Percentiles rank a stretch among this genome's conserved stretches.
Evolutionary conservation across 768 basidiomycete genomes (phyloP).

Genomic region (Coprinellus micaceus): DNA sequence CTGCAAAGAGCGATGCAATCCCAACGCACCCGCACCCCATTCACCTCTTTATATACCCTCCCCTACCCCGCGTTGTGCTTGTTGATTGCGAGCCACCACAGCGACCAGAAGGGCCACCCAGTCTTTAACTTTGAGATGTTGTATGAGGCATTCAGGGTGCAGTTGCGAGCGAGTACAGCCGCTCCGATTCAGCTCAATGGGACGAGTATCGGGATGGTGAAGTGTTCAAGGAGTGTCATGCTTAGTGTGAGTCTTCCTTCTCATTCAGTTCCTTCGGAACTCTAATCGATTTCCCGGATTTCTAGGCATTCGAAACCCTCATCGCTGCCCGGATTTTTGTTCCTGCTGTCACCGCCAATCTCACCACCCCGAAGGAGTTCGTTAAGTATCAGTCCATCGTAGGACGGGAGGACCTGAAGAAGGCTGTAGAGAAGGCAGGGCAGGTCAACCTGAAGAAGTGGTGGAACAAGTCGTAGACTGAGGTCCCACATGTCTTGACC

Average conservation of each 20-base stretch:
- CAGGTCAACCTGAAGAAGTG: slow-evolving; percentile 76
- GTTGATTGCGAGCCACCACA: slow-evolving; percentile 81
- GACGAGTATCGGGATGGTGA: slow-evolving; percentile 71
- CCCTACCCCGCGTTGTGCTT: slow-evolving; percentile 80
- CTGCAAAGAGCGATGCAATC: slow-evolving; percentile 40
- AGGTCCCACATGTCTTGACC: too few species aligned
- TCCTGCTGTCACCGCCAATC: slow-evolving; percentile 43
- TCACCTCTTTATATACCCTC: slow-evolving; percentile 49
- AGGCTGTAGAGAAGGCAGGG: slow-evolving; percentile 58
- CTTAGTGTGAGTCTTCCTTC: slow-evolving; percentile 49
- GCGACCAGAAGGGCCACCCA: slow-evolving; percentile 70
- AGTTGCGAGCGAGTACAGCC: slow-evolving; percentile 65
- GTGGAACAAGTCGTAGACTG: slow-evolving; percentile 61
- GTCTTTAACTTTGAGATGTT: slow-evolving; percentile 91
- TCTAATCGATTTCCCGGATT: slow-evolving; percentile 2
- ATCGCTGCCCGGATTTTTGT: slow-evolving; percentile 54
- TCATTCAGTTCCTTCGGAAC: neutral
- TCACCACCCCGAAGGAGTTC: slow-evolving; percentile 62
- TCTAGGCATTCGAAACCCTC: slow-evolving; percentile 76
- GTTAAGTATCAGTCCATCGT: slow-evolving; percentile 68
- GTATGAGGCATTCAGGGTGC: slow-evolving; percentile 71
- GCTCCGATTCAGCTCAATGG: slow-evolving; percentile 76
- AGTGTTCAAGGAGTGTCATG: slow-evolving; percentile 60
- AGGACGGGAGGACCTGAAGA: slow-evolving; percentile 62
- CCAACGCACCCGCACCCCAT: slow-evolving; percentile 58